Percentiles rank a stretch among this genome's conserved stretches.
Conservation (phyloP, 169 alveolate species). For the Eimeria maxima region DNA sequence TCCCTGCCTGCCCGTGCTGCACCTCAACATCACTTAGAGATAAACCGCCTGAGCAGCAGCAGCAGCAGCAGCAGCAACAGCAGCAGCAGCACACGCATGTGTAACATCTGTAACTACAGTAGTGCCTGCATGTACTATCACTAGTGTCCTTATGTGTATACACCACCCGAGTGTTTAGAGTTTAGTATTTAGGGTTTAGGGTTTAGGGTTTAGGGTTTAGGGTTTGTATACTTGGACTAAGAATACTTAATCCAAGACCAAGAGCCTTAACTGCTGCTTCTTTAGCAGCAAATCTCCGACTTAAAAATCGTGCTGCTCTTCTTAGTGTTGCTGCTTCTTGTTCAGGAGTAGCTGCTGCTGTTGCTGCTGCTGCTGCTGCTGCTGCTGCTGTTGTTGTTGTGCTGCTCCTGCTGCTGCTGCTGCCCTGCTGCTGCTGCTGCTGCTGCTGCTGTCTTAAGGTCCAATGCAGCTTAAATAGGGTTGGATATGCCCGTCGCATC, state of each 20-base stretch:
- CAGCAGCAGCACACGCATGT: neutral
- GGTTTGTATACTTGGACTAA: neutral
- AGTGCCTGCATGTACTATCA: neutral
- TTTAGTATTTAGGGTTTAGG: neutral
- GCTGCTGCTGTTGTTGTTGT: neutral
- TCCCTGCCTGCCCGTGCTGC: neutral
- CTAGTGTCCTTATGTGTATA: neutral
- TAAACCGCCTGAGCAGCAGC: too few species aligned
- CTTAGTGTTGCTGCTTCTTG: neutral
- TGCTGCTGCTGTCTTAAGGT: neutral
- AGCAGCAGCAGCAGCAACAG: neutral
- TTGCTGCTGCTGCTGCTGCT: conserved; percentile 22
- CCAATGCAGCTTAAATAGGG: neutral
- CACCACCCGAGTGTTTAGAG: neutral
- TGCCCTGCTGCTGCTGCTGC: neutral
- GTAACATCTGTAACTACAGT: neutral
- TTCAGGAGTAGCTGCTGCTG: neutral
- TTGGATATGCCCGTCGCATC: neutral
- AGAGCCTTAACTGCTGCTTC: conserved; percentile 19
- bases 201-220: neutral
- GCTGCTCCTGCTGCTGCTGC: neutral
- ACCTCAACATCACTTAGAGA: neutral
- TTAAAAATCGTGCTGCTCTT: neutral
- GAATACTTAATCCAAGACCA: neutral
- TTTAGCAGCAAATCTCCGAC: neutral